Evolutionary conservation across 1,139 yeast genomes (phyloP).

Genomic region (Debaryomyces subglobosus): DNA sequence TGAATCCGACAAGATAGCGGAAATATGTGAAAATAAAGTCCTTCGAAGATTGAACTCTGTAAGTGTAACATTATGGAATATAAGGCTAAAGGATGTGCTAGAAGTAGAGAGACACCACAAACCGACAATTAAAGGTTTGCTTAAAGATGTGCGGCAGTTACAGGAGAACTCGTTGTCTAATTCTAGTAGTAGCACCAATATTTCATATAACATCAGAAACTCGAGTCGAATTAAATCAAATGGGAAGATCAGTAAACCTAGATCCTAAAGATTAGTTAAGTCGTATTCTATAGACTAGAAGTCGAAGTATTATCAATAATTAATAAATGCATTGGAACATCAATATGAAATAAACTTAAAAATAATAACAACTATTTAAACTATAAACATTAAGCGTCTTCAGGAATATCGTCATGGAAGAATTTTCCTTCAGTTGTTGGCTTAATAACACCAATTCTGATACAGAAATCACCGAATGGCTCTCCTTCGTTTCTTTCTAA

Average conservation of each 20-base stretch:
- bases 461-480: slow-evolving; percentile 92
- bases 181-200: background rate
- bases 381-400: slow-evolving; percentile 51
- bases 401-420: slow-evolving; percentile 94
- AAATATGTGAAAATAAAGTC: slow-evolving; percentile 31
- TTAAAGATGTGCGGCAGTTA: slow-evolving; percentile 31
- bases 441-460: slow-evolving; percentile 82
- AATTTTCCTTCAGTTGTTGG: slow-evolving; percentile 89
- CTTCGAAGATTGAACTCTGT: slow-evolving; percentile 42
- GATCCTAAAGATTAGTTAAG: background rate
- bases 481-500: slow-evolving; percentile 88
- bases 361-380: background rate
- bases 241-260: slow-evolving; percentile 4
- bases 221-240: background rate
- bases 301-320: background rate
- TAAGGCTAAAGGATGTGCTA: slow-evolving; percentile 41
- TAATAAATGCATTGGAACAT: slow-evolving; percentile 6
- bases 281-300: background rate
- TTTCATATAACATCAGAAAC: background rate
- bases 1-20: slow-evolving; percentile 21
- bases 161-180: slow-evolving; percentile 8
- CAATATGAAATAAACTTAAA: slow-evolving; percentile 3
- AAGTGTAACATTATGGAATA: slow-evolving; percentile 44
- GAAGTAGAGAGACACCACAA: slow-evolving; percentile 47
- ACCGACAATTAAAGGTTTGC: slow-evolving; percentile 31